A percentile compares a stretch with the other conserved stretches of the same genome.
phyloP scores from a whole-genome alignment of 345 rosid species.

The Noccaea bulbosa region DNA sequence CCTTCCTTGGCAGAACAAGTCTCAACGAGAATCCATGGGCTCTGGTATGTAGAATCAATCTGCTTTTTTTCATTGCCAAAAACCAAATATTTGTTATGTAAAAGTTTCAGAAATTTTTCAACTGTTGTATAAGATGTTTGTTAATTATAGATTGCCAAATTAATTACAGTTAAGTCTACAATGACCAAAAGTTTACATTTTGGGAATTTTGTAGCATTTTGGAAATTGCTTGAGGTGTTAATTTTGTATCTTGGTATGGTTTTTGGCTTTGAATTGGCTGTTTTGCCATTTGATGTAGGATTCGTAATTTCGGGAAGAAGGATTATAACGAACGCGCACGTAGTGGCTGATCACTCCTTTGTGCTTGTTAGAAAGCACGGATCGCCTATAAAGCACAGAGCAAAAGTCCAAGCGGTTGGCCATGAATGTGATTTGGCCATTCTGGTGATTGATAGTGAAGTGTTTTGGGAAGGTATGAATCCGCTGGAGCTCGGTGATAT shows the following conservation, averaged over 20 bases:
- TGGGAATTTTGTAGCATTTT: too few species aligned
- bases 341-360: constrained; percentile 82
- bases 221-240: too few species aligned
- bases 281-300: constrained; percentile 28
- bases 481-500: constrained; percentile 77
- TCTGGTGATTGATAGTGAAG: constrained; percentile 67
- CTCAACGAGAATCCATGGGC: constrained; percentile 68
- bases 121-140: too few species aligned
- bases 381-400: constrained; percentile 69
- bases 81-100: background rate
- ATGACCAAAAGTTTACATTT: too few species aligned
- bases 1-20: constrained; percentile 54
- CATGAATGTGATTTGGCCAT: constrained; percentile 90
- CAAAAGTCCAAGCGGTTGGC: constrained; percentile 71
- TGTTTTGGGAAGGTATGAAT: constrained; percentile 57
- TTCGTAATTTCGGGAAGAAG: constrained; percentile 61
- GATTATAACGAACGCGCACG: constrained; percentile 89
- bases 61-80: constrained; percentile 1
- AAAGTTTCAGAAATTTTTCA: background rate
- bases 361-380: constrained; percentile 89
- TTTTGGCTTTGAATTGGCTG: too few species aligned
- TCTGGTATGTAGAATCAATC: constrained; percentile 34
- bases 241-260: too few species aligned
- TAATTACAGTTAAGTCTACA: too few species aligned
- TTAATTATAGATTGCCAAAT: too few species aligned